Evolutionary conservation across 148 eudicot genomes (phyloP).

Genomic region (Vaccinium vitisidaea): DNA sequence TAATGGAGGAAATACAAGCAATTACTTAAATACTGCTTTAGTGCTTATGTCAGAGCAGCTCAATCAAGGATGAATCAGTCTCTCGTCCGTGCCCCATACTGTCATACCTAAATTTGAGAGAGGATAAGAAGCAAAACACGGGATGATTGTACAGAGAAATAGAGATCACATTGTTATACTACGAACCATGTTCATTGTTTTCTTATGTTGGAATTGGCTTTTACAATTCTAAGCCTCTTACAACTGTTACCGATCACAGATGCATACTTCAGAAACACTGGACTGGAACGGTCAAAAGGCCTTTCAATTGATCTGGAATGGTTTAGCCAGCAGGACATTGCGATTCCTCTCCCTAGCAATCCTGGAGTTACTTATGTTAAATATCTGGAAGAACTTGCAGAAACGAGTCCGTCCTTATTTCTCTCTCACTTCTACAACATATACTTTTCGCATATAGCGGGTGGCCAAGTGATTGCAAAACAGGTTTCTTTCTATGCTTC

Average conservation of each 20-base stretch:
- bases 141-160: not conserved
- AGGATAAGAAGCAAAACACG: not conserved
- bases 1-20: not conserved
- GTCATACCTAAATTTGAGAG: not conserved
- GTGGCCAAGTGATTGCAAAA: constrained; percentile 87
- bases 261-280: constrained; percentile 89
- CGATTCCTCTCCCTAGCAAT: constrained; percentile 66
- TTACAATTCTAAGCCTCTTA: not conserved
- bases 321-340: constrained; percentile 54
- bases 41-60: not conserved
- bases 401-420: constrained; percentile 57
- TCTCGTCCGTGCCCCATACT: not conserved
- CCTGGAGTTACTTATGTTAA: constrained; percentile 66
- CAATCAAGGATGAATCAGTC: not conserved
- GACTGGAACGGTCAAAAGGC: constrained; percentile 70
- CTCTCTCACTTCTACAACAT: constrained; percentile 81
- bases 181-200: not conserved
- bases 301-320: constrained; percentile 73
- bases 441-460: constrained; percentile 87
- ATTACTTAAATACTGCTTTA: not conserved
- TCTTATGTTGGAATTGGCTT: not conserved
- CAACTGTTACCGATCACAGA: constrained; percentile 37
- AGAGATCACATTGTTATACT: not conserved
- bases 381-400: constrained; percentile 77
- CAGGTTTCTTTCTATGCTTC: constrained; percentile 44